Conservation (phyloP, 1,284 basidiomycete species). For the Ganoderma boninense region DNA sequence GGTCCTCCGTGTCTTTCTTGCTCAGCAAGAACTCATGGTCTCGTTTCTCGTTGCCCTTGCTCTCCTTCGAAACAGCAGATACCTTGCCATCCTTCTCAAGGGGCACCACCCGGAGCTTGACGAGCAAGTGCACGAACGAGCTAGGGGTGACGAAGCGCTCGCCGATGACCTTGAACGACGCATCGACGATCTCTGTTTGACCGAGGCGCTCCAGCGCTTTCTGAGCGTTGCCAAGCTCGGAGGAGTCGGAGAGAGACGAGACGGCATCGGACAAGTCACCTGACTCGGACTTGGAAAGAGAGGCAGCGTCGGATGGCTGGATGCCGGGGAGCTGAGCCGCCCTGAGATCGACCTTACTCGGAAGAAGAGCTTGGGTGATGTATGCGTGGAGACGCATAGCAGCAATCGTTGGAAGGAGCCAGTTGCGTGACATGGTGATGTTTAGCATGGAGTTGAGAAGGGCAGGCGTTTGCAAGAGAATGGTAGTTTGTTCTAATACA, state of each 20-base stretch:
- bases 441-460: slow-evolving; percentile 86
- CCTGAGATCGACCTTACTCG: slow-evolving; percentile 52
- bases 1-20: slow-evolving; percentile 70
- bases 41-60: slow-evolving; percentile 57
- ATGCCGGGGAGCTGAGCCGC: slow-evolving; percentile 85
- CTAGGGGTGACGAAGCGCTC: slow-evolving; percentile 91
- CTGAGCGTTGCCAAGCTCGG: slow-evolving; percentile 66
- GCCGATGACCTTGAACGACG: slow-evolving; percentile 92
- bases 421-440: slow-evolving; percentile 88
- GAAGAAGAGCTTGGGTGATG: slow-evolving; percentile 86
- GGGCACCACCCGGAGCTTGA: slow-evolving; percentile 81
- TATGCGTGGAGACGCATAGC: slow-evolving; percentile 88
- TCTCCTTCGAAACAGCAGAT: slow-evolving; percentile 46
- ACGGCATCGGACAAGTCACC: slow-evolving; percentile 57
- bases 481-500: slow-evolving; percentile 65
- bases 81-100: slow-evolving; percentile 47
- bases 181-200: slow-evolving; percentile 84
- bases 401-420: slow-evolving; percentile 85
- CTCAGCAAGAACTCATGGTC: slow-evolving; percentile 75
- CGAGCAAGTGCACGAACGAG: slow-evolving; percentile 88
- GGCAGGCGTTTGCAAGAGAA: slow-evolving; percentile 77
- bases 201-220: slow-evolving; percentile 83
- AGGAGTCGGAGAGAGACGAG: slow-evolving; percentile 53
- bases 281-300: slow-evolving; percentile 59
- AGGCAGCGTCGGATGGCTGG: slow-evolving; percentile 55